Conservation (phyloP, 257 asterid species). For the Solanum pimpinellifolium region DNA sequence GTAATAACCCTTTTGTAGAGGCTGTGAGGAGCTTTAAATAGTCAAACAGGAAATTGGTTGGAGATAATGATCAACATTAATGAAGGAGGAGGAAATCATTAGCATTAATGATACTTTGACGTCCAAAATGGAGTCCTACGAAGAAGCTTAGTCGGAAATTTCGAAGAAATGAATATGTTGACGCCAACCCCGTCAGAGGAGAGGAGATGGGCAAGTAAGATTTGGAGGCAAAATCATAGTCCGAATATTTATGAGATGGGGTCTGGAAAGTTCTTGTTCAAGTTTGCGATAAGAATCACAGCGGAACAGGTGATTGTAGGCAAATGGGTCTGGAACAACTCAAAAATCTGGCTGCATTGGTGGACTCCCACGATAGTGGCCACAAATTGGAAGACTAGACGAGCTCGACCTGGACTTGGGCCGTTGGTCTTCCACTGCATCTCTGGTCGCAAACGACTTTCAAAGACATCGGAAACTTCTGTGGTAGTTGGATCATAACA, state of each 20-base stretch:
- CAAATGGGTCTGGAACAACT: background rate
- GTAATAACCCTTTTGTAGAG: background rate
- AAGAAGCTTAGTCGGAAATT: background rate
- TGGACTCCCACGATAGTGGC: background rate
- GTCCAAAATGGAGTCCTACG: background rate
- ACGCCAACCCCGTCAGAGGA: background rate
- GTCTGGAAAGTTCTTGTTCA: background rate
- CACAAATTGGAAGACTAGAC: background rate
- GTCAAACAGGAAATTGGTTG: background rate
- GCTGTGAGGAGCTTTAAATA: background rate
- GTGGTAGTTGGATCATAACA: background rate
- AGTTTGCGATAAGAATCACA: background rate
- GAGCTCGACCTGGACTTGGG: background rate
- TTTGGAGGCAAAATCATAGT: background rate
- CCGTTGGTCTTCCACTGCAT: background rate
- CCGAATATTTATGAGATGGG: background rate
- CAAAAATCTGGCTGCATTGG: background rate
- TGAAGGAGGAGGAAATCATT: background rate
- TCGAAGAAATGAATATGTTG: background rate
- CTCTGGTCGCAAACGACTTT: background rate
- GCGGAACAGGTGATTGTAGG: background rate
- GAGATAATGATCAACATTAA: background rate
- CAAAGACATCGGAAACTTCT: background rate
- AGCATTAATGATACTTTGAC: background rate
- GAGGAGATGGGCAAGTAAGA: background rate